Conservation (phyloP, 2,329 filamentous ascomycete genomes). For the Sarocladium kiliense region DNA sequence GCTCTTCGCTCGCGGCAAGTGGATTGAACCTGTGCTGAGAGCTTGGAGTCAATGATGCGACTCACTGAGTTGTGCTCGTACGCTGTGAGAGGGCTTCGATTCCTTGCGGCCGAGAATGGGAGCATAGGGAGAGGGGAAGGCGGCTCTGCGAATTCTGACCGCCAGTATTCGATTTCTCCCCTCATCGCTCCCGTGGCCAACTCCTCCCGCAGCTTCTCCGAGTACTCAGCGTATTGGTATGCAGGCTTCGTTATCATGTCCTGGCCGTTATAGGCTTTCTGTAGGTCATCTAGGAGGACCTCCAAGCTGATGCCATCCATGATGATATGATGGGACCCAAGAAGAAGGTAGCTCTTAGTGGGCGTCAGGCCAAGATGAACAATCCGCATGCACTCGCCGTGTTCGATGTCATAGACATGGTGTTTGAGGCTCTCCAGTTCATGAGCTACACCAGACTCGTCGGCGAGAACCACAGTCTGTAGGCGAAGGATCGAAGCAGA, state of each 20-base stretch:
- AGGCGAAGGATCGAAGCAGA: neutral
- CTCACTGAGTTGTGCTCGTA: neutral
- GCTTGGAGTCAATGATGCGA: neutral
- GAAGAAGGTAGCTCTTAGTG: constrained; percentile 32
- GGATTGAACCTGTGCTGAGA: neutral
- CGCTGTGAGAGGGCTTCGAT: constrained; percentile 8
- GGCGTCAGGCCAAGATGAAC: constrained; percentile 27
- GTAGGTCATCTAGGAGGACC: constrained; percentile 38
- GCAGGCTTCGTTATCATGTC: too few relatives aligned
- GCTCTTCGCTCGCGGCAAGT: neutral
- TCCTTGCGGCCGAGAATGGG: neutral
- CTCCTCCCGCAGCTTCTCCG: too few relatives aligned
- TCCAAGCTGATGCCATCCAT: constrained; percentile 44
- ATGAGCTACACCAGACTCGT: neutral
- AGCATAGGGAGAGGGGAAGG: constrained; percentile 4
- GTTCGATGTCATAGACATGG: constrained; percentile 31
- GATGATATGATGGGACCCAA: constrained; percentile 44
- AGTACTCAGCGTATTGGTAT: too few relatives aligned
- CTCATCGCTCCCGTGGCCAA: too few relatives aligned
- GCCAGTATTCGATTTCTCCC: too few relatives aligned
- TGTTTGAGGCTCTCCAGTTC: constrained; percentile 24
- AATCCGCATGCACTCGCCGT: constrained; percentile 27
- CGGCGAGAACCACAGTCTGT: neutral
- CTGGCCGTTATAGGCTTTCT: constrained; percentile 32
- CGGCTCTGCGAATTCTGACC: too few relatives aligned